A percentile compares a stretch with the other conserved stretches of the same genome.
Evolutionary conservation across 2,329 filamentous ascomycete genomes (phyloP).

Genomic region (Chaetomiaceae sp.): DNA sequence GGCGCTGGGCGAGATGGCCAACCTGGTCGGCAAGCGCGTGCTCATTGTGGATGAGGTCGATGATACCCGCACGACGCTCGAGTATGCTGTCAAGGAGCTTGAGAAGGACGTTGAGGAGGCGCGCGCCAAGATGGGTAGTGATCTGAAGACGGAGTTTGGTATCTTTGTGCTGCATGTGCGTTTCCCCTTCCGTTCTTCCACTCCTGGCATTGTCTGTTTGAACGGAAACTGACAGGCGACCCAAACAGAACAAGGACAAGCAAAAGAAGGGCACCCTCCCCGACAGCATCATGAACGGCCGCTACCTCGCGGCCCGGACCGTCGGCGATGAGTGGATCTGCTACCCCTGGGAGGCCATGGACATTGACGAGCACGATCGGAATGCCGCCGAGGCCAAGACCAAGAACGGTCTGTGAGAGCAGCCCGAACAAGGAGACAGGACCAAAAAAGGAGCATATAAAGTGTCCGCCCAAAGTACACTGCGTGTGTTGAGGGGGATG

Average conservation of each 20-base stretch:
- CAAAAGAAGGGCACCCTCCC: conserved; percentile 85
- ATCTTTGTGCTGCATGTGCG: conserved; percentile 92
- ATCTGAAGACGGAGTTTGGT: conserved; percentile 74
- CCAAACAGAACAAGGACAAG: conserved; percentile 87
- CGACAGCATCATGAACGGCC: conserved; percentile 66
- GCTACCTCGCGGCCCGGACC: conserved; percentile 82
- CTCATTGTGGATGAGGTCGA: conserved; percentile 95
- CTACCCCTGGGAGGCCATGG: conserved; percentile 95
- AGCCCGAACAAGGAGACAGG: not conserved
- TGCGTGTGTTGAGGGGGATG: not conserved
- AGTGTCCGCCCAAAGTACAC: not conserved
- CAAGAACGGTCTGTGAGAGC: conserved; percentile 12
- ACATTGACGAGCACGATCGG: conserved; percentile 88
- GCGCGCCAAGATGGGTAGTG: conserved; percentile 64
- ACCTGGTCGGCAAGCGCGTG: conserved; percentile 85
- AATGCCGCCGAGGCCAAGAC: conserved; percentile 50
- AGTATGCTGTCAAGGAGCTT: conserved; percentile 88
- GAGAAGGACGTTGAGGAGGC: conserved; percentile 90
- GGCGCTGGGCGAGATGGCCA: conserved; percentile 76
- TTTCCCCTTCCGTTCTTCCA: conserved; percentile 22
- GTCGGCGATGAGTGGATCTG: conserved; percentile 97
- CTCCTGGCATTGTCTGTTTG: not conserved
- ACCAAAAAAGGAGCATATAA: not conserved
- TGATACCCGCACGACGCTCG: conserved; percentile 88
- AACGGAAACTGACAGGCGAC: not conserved